phyloP scores from a whole-genome alignment of 1,284 basidiomycete genomes.

The Rhodotorula sp. region DNA sequence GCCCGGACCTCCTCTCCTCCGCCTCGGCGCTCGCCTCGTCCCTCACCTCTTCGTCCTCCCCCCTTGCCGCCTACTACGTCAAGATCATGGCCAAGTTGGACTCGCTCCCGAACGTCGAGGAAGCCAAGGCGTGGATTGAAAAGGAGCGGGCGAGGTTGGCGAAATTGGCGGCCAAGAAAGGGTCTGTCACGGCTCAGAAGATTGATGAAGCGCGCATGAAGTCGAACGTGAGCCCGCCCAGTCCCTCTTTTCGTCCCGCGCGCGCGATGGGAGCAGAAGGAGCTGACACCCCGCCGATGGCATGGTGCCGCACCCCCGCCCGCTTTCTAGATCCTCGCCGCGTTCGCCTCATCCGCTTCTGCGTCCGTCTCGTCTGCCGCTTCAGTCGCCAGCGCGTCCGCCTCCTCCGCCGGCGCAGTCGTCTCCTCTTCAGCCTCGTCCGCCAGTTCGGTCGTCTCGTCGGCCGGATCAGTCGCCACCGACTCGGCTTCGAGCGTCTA shows the following conservation, averaged over 20 bases:
- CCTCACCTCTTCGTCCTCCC: slow-evolving; percentile 34
- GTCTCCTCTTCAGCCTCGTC: not conserved
- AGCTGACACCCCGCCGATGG: too few relatives aligned
- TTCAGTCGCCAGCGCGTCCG: not conserved
- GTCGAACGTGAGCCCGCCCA: slow-evolving; percentile 58
- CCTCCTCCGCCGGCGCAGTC: not conserved
- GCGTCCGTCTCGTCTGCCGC: slow-evolving; percentile 8
- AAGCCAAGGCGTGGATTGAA: slow-evolving; percentile 72
- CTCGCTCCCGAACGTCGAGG: slow-evolving; percentile 52
- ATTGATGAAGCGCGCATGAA: slow-evolving; percentile 93
- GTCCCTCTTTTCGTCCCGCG: too few relatives aligned
- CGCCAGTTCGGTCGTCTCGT: not conserved
- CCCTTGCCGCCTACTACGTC: slow-evolving; percentile 75
- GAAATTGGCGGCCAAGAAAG: slow-evolving; percentile 64
- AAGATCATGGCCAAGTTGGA: slow-evolving; percentile 84
- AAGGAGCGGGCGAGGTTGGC: slow-evolving; percentile 76
- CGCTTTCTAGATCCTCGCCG: slow-evolving; percentile 51
- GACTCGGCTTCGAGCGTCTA: slow-evolving; percentile 26
- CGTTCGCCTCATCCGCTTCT: slow-evolving; percentile 9
- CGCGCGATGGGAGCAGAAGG: too few relatives aligned
- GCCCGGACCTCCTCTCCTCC: slow-evolving; percentile 62
- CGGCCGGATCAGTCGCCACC: not conserved
- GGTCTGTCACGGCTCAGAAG: slow-evolving; percentile 66
- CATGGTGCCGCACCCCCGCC: too few relatives aligned
- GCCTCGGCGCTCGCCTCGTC: slow-evolving; percentile 51